Percentiles rank a stretch among this genome's conserved stretches.
Evolutionary conservation across 129 eudicot genomes (phyloP).

Genomic region (Solidago caesia): DNA sequence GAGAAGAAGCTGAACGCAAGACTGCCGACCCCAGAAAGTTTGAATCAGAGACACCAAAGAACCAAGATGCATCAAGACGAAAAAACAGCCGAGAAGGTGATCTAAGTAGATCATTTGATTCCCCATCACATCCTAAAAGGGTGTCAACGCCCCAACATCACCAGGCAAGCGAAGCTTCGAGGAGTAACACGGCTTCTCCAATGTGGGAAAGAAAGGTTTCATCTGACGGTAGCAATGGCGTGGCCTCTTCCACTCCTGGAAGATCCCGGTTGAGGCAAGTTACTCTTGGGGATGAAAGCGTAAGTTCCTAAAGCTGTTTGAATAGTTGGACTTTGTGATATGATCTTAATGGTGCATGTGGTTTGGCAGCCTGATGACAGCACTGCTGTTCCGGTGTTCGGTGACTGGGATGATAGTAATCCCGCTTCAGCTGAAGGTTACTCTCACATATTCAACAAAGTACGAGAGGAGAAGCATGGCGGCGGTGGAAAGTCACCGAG

Average conservation of each 20-base stretch:
- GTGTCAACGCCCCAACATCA: conserved; percentile 46
- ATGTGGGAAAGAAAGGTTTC: conserved; percentile 74
- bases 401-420: conserved; percentile 80
- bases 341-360: neutral
- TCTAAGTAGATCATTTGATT: conserved; percentile 37
- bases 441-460: conserved; percentile 58
- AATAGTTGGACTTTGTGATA: neutral
- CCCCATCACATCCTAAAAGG: conserved; percentile 37
- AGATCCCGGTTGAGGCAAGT: conserved; percentile 83
- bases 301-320: conserved; percentile 31
- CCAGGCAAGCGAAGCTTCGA: conserved; percentile 50
- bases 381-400: conserved; percentile 78
- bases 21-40: conserved; percentile 14
- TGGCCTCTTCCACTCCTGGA: conserved; percentile 74
- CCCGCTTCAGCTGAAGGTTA: conserved; percentile 81
- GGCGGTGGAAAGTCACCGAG: conserved; percentile 66
- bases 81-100: conserved; percentile 49
- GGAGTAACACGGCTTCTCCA: conserved; percentile 57
- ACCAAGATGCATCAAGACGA: conserved; percentile 27
- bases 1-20: conserved; percentile 34
- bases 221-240: conserved; percentile 52
- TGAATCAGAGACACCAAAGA: conserved; percentile 30
- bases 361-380: conserved; percentile 57
- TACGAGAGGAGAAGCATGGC: conserved; percentile 68
- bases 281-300: conserved; percentile 78